A percentile compares a stretch with the other conserved stretches of the same genome.
These are phyloP conservation scores for Cichorium intybus DNA, from an alignment of 140 eudicot genomes.

Conservation along the genomic window DNA sequence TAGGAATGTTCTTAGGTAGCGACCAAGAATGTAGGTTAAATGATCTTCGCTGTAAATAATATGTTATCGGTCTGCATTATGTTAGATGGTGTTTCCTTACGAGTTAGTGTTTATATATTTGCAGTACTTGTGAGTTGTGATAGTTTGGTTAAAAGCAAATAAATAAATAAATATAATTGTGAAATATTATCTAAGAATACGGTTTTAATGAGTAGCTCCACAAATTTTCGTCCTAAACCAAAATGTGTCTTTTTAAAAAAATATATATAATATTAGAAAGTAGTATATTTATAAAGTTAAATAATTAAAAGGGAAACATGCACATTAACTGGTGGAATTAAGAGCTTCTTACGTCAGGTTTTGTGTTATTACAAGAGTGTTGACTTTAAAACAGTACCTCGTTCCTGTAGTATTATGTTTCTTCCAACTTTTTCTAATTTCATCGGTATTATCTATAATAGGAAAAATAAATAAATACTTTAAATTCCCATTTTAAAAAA, in stretches of 20 bases:
- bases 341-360: slow-evolving; percentile 25
- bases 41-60: no score
- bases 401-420: not conserved
- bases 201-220: no score
- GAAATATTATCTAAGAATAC: no score
- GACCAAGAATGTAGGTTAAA: no score
- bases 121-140: no score
- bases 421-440: not conserved
- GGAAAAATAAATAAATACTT: slow-evolving; percentile 7
- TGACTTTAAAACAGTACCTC: slow-evolving; percentile 34
- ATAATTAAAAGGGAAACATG: not conserved
- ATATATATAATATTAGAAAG: not conserved
- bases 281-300: not conserved
- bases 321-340: slow-evolving; percentile 1
- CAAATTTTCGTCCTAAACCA: no score
- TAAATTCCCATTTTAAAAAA: not conserved
- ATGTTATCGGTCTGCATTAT: no score
- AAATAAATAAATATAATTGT: no score
- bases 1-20: no score
- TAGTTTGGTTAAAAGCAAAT: no score
- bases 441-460: slow-evolving; percentile 10
- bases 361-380: slow-evolving; percentile 21
- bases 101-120: no score
- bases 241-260: not conserved
- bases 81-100: no score